Conservation (phyloP, 2,329 filamentous ascomycete genomes). For the Dothiorella sarmentorum region DNA sequence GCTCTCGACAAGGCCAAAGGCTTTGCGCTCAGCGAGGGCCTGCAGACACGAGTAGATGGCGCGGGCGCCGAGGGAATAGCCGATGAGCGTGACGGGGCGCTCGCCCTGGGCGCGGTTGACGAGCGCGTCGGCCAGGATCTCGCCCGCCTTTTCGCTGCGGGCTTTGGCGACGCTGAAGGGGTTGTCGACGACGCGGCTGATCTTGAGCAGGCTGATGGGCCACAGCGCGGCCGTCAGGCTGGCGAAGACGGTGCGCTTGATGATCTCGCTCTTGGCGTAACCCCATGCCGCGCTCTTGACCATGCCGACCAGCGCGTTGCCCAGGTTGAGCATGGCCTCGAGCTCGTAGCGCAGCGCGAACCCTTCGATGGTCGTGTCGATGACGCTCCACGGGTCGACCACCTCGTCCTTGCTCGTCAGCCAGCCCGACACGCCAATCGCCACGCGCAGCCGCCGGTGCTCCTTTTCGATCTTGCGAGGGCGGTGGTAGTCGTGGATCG, state of each 20-base stretch:
- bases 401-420: constrained; percentile 69
- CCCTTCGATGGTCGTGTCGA: constrained; percentile 66
- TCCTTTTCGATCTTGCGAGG: constrained; percentile 48
- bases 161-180: constrained; percentile 75
- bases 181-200: constrained; percentile 66
- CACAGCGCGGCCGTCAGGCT: constrained; percentile 47
- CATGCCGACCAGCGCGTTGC: constrained; percentile 71
- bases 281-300: constrained; percentile 79
- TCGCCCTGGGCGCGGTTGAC: constrained; percentile 81
- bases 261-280: constrained; percentile 69
- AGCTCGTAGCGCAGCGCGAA: constrained; percentile 85
- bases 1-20: constrained; percentile 80
- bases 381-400: constrained; percentile 69
- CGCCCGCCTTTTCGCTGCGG: constrained; percentile 74
- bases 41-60: constrained; percentile 81
- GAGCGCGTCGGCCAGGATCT: constrained; percentile 75
- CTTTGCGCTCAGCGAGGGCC: constrained; percentile 69
- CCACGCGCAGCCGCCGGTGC: constrained; percentile 63
- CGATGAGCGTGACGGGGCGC: constrained; percentile 73
- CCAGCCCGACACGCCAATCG: constrained; percentile 81
- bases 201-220: constrained; percentile 47
- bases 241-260: constrained; percentile 57
- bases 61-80: constrained; percentile 76
- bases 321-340: constrained; percentile 72
- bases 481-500: neutral